Conservation (phyloP, 148 eudicot genomes). For the Persicaria maculosa region DNA sequence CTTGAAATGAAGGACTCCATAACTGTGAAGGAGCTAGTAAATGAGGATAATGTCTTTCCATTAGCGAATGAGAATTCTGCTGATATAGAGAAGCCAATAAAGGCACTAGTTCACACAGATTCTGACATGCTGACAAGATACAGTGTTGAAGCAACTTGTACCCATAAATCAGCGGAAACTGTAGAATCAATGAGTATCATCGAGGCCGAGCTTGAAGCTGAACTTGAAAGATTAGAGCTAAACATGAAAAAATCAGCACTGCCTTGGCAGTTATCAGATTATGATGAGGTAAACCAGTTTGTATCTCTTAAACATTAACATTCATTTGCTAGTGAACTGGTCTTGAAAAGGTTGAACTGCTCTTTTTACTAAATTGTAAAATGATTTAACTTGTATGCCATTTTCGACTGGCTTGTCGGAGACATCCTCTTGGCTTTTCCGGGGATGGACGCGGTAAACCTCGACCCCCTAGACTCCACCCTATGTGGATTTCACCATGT, state of each 20-base stretch:
- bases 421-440: too few relatives aligned
- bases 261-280: constrained; percentile 37
- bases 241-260: constrained; percentile 55
- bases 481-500: too few relatives aligned
- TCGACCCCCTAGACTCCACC: too few relatives aligned
- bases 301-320: not conserved
- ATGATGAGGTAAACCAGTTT: constrained; percentile 45
- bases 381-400: too few relatives aligned
- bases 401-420: too few relatives aligned
- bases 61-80: constrained; percentile 28
- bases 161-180: constrained; percentile 34
- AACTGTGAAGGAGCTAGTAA: constrained; percentile 70
- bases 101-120: constrained; percentile 29
- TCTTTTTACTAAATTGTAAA: not conserved
- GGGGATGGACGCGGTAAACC: too few relatives aligned
- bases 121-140: constrained; percentile 15
- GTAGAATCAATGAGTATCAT: constrained; percentile 53
- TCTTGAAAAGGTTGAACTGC: not conserved
- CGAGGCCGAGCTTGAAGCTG: constrained; percentile 99
- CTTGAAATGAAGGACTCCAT: constrained; percentile 90
- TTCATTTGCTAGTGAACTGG: not conserved
- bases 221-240: constrained; percentile 76
- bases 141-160: constrained; percentile 26
- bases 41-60: constrained; percentile 40
- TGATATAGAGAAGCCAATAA: constrained; percentile 17